These are phyloP conservation scores for Botryobasidium botryosum DNA, from an alignment of 768 basidiomycete genomes.

Conservation along the genomic window DNA sequence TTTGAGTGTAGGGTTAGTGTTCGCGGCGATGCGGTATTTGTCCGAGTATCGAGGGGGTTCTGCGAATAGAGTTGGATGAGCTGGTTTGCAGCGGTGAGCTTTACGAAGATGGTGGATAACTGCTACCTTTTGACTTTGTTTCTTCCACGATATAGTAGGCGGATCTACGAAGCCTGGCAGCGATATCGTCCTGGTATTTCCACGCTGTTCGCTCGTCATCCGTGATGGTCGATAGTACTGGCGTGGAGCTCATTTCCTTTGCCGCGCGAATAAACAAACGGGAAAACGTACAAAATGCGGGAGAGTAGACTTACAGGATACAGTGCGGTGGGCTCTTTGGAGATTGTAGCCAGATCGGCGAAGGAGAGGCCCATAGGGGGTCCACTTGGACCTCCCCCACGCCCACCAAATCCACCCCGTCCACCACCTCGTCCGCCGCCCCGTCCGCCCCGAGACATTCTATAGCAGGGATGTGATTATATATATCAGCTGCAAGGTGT, in stretches of 20 bases:
- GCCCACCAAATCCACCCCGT: slow-evolving; percentile 36
- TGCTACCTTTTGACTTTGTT: slow-evolving; percentile 42
- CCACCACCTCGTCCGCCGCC: slow-evolving; percentile 31
- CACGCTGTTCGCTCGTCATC: slow-evolving; percentile 48
- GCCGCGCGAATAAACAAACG: background rate
- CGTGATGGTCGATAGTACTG: slow-evolving; percentile 48
- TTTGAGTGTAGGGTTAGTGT: slow-evolving; percentile 46
- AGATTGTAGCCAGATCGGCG: slow-evolving; percentile 59
- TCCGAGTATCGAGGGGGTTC: slow-evolving; percentile 73
- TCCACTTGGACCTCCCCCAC: slow-evolving; percentile 24
- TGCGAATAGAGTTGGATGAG: slow-evolving; percentile 15
- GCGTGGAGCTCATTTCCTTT: slow-evolving; percentile 47
- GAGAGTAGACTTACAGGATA: slow-evolving; percentile 52
- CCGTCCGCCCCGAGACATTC: slow-evolving; percentile 37
- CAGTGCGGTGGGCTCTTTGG: slow-evolving; percentile 56
- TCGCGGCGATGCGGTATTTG: slow-evolving; percentile 50
- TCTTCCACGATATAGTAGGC: slow-evolving; percentile 60
- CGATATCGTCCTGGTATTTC: slow-evolving; percentile 49
- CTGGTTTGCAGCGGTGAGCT: slow-evolving; percentile 2
- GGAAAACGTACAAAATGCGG: slow-evolving; percentile 5
- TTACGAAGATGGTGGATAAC: background rate
- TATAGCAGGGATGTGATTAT: too few species aligned
- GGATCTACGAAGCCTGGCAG: slow-evolving; percentile 45
- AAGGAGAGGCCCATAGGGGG: slow-evolving; percentile 71
- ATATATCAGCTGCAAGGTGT: too few species aligned